Evolutionary conservation across 257 asterid genomes (phyloP).

Genomic region (Petrea volubilis): DNA sequence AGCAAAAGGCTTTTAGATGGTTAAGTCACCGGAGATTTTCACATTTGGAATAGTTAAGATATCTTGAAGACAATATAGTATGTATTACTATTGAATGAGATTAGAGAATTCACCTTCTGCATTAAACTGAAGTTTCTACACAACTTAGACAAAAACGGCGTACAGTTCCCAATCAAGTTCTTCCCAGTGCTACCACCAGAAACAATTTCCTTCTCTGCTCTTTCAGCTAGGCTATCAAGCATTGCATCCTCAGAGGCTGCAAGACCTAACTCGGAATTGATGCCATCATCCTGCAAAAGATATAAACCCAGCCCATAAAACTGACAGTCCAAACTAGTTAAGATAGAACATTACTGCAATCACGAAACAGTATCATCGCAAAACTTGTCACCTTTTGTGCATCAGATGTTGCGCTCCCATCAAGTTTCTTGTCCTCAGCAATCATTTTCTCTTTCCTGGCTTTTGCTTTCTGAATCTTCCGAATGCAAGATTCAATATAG

Average conservation of each 20-base stretch:
- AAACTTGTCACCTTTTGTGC: conserved; percentile 49
- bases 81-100: conserved; percentile 6
- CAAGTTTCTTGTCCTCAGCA: conserved; percentile 46
- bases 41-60: neutral
- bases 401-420: conserved; percentile 36
- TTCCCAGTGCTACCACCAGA: conserved; percentile 57
- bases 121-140: conserved; percentile 85
- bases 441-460: conserved; percentile 66
- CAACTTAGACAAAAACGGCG: conserved; percentile 69
- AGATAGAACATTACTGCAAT: conserved; percentile 21
- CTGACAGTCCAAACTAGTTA: conserved; percentile 8
- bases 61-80: neutral
- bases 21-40: neutral
- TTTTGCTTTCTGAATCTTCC: conserved; percentile 79
- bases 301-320: conserved; percentile 13
- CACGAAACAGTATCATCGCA: conserved; percentile 11
- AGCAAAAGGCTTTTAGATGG: neutral
- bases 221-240: conserved; percentile 77
- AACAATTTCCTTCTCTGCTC: conserved; percentile 89
- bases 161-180: conserved; percentile 84
- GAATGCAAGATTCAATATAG: conserved; percentile 67
- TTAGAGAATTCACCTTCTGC: conserved; percentile 73
- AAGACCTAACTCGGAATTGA: conserved; percentile 86
- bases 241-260: conserved; percentile 93
- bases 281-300: conserved; percentile 59